Evolutionary conservation across 306 rosid species (phyloP), one percentile per base, ranked within the genome.

Genomic region (Benincasa hispida): DNA sequence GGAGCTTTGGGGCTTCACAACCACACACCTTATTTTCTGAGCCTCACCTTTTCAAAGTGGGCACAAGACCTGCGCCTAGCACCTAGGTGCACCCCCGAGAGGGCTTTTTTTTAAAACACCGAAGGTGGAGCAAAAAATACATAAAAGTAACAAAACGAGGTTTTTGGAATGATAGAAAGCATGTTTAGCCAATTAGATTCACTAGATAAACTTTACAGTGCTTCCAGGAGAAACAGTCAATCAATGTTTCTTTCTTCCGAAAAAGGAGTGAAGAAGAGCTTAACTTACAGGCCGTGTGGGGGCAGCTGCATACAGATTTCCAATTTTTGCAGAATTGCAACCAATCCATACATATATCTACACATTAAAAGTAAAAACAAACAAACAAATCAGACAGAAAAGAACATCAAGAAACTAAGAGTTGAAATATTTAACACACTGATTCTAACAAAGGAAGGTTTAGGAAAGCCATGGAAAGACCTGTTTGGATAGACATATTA

Each of bases 281-380:
- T 0, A 59, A 81, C 90, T 82, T 77, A 90, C 98, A 22, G 97
- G 95, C 9, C 91, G 82, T 54, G 91, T 89, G 17, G 91, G 83
- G 72, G 97, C 96, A 24, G 97, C 96, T 53, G 93, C 99, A 81
- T 92, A 92, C 80, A 94, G 25, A 75, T 80, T 86, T 24, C 98
- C 99, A 48, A 94, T 80, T 81, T 92, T 92, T 10, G 88, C 84
- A 77, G 93, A 83, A 87, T 82, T 90, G 91, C 86, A 88, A 83
- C 96, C 95, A 79, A 92, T 83, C 98, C 97, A 94, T 27, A 79
- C 95, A 84, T 84, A 86, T 86, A 93, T 87, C 97, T 93, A 84
- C 41, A 21, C 27, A 62, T 59, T 61, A 22, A 59, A 79, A 63
- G 53, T 50, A 17, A 50, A 50, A 50, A 19, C 41, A 82, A 57